A percentile compares a stretch with the other conserved stretches of the same genome.
These are phyloP conservation scores for Naganishia randhawae DNA, from an alignment of 768 basidiomycete genomes.

Conservation along the genomic window DNA sequence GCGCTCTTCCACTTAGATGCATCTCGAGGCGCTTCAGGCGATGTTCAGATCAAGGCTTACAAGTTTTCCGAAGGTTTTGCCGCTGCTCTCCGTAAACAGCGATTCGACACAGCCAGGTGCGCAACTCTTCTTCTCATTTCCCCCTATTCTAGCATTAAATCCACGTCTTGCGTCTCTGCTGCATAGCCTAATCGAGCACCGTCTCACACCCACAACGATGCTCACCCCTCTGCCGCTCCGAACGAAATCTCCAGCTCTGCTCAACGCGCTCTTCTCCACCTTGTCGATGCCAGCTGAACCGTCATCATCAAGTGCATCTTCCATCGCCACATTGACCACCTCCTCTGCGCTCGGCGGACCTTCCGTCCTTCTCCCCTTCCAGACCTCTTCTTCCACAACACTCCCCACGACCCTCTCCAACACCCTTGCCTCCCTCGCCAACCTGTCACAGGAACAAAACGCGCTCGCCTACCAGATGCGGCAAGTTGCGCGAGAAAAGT, in stretches of 20 bases:
- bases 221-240: conserved; percentile 80
- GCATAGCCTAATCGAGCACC: conserved; percentile 69
- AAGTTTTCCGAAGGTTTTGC: conserved; percentile 73
- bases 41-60: conserved; percentile 84
- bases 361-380: conserved; percentile 60
- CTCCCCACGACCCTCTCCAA: conserved; percentile 57
- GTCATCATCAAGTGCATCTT: conserved; percentile 16
- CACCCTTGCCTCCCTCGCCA: conserved; percentile 78
- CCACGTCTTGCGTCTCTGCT: neutral
- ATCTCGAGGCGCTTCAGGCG: conserved; percentile 58
- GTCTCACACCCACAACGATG: conserved; percentile 77
- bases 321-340: conserved; percentile 15
- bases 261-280: conserved; percentile 71
- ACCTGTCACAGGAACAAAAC: conserved; percentile 82
- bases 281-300: conserved; percentile 55
- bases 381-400: conserved; percentile 55
- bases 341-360: conserved; percentile 32
- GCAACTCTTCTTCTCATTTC: conserved; percentile 34
- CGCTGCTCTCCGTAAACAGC: conserved; percentile 73
- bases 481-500: conserved; percentile 80
- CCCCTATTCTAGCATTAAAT: conserved; percentile 32
- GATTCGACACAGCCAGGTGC: conserved; percentile 81
- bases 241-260: conserved; percentile 73
- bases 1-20: conserved; percentile 9
- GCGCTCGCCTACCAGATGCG: conserved; percentile 83